Percentiles rank a stretch among this genome's conserved stretches.
These are phyloP conservation scores for Thermoascus crustaceus DNA, from an alignment of 2,329 filamentous ascomycete genomes.

Conservation along the genomic window DNA sequence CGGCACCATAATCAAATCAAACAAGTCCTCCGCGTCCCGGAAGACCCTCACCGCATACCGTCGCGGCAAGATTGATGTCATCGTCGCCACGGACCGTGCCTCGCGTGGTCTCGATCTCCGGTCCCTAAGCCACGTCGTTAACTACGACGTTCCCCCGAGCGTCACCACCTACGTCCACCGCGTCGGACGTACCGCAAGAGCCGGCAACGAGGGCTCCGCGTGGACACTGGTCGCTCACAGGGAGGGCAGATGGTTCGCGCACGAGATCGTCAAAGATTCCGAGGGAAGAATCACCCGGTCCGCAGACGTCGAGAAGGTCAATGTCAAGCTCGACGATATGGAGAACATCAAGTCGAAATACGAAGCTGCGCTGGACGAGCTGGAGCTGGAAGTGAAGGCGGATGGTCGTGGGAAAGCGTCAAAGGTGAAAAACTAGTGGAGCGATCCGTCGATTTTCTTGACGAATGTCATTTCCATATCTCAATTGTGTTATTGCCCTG, in stretches of 20 bases:
- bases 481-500: too few relatives aligned
- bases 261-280: conserved; percentile 56
- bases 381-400: conserved; percentile 30
- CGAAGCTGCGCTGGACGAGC: conserved; percentile 24
- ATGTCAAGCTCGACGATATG: conserved; percentile 21
- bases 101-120: conserved; percentile 81
- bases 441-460: too few relatives aligned
- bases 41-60: conserved; percentile 61
- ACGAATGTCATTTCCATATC: too few relatives aligned
- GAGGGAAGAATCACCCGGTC: conserved; percentile 26
- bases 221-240: conserved; percentile 79
- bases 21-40: conserved; percentile 61
- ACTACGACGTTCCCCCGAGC: conserved; percentile 83
- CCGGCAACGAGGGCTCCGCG: conserved; percentile 64
- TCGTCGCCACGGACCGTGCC: conserved; percentile 89
- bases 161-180: conserved; percentile 82
- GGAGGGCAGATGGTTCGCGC: conserved; percentile 89
- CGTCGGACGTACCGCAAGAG: conserved; percentile 82
- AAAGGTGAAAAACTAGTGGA: conserved; percentile 4
- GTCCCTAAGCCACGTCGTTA: conserved; percentile 74
- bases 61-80: conserved; percentile 55
- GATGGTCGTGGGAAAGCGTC: conserved; percentile 9
- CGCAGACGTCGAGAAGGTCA: conserved; percentile 21
- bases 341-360: conserved; percentile 25
- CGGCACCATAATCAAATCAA: conserved; percentile 68